Conservation (phyloP, 805 yeast species). For the Yamadazyma endophytica region DNA sequence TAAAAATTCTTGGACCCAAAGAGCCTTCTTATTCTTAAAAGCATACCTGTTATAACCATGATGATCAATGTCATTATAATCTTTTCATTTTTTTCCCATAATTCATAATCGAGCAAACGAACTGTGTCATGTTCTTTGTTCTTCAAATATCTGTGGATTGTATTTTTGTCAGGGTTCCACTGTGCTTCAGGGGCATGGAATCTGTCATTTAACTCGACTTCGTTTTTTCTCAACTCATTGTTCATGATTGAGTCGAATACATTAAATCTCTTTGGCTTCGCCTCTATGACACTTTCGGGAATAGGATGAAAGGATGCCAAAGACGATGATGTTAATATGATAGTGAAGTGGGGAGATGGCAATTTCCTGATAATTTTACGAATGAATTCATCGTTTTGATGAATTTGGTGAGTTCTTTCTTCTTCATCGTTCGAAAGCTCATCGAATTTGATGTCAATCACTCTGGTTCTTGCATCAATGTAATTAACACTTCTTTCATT, state of each 20-base stretch:
- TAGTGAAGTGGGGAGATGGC: slow-evolving; percentile 69
- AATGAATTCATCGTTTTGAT: slow-evolving; percentile 43
- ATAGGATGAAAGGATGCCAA: slow-evolving; percentile 24
- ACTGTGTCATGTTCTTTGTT: slow-evolving; percentile 31
- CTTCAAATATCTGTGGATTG: slow-evolving; percentile 25
- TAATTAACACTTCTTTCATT: slow-evolving; percentile 40
- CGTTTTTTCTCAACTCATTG: slow-evolving; percentile 46
- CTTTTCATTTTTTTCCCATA: slow-evolving; percentile 49
- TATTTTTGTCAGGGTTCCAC: slow-evolving; percentile 22
- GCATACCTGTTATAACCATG: slow-evolving; percentile 15
- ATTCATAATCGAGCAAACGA: slow-evolving; percentile 39
- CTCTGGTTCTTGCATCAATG: slow-evolving; percentile 58
- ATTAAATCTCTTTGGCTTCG: slow-evolving; percentile 29
- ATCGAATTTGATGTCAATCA: slow-evolving; percentile 56
- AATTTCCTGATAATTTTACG: slow-evolving; percentile 57
- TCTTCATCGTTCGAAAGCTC: slow-evolving; percentile 31
- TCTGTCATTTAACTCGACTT: slow-evolving; percentile 52
- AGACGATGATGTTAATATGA: slow-evolving; percentile 47
- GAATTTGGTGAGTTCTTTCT: slow-evolving; percentile 17
- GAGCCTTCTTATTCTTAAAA: too few relatives aligned
- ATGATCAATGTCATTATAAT: slow-evolving; percentile 37
- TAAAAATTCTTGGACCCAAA: too few relatives aligned
- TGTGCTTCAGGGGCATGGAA: slow-evolving; percentile 23
- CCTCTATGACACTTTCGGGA: slow-evolving; percentile 23
- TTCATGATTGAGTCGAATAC: slow-evolving; percentile 56